Conservation (phyloP, 2,329 filamentous ascomycete genomes). For the Graphilbum sp. region DNA sequence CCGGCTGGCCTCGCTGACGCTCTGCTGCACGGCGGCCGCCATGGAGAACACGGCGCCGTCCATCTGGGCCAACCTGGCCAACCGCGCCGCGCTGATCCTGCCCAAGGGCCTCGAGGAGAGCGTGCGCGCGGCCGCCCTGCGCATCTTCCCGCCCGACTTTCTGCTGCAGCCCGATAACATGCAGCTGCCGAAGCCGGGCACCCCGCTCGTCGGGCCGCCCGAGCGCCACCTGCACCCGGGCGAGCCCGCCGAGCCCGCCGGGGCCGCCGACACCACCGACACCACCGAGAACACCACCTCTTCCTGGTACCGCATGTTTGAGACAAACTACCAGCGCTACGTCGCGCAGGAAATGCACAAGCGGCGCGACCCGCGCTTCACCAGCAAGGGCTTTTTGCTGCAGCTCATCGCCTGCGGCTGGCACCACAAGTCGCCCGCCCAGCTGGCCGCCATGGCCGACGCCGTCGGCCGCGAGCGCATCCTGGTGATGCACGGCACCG, state of each 20-base stretch:
- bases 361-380: constrained; percentile 45
- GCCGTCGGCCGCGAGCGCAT: constrained; percentile 58
- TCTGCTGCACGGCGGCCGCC: constrained; percentile 44
- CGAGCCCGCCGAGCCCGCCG: neutral
- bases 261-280: too few species aligned
- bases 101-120: constrained; percentile 55
- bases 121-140: constrained; percentile 45
- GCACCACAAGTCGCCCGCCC: constrained; percentile 56
- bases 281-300: neutral
- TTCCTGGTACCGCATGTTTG: constrained; percentile 28
- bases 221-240: neutral
- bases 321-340: constrained; percentile 66
- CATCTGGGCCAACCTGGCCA: constrained; percentile 42
- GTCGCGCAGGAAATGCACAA: constrained; percentile 66
- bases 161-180: constrained; percentile 43
- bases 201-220: constrained; percentile 9
- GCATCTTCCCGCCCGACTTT: constrained; percentile 51
- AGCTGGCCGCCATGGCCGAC: constrained; percentile 51
- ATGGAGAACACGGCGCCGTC: constrained; percentile 47
- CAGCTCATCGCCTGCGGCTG: constrained; percentile 67
- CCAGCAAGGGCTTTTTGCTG: constrained; percentile 50
- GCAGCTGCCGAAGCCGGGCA: constrained; percentile 21
- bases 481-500: constrained; percentile 58
- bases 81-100: constrained; percentile 39
- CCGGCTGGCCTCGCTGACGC: constrained; percentile 36